Percentiles rank a stretch among this genome's conserved stretches.
Evolutionary conservation across 805 yeast species (phyloP).

Genomic region (Hagleromyces aurorensis): DNA sequence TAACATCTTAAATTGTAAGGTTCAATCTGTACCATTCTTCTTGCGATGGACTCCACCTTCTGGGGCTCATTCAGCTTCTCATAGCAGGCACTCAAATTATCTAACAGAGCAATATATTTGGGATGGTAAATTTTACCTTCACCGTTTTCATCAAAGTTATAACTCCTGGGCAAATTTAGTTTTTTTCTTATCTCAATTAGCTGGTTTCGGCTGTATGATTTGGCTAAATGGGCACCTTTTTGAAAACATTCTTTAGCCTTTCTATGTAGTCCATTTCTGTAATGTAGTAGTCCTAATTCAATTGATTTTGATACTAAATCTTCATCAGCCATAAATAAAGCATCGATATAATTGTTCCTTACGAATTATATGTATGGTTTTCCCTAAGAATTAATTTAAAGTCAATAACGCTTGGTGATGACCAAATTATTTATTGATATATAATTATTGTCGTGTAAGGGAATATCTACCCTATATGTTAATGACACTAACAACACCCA

Average conservation of each 20-base stretch:
- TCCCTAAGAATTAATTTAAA: too few relatives aligned
- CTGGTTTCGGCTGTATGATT: constrained; percentile 17
- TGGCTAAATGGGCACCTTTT: constrained; percentile 21
- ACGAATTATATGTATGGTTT: too few relatives aligned
- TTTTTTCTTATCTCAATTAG: constrained; percentile 11
- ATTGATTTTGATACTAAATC: too few relatives aligned
- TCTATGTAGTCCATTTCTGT: constrained; percentile 17
- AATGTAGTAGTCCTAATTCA: constrained; percentile 23
- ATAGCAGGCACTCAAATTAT: constrained; percentile 23
- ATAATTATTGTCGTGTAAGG: too few relatives aligned
- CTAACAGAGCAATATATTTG: constrained; percentile 19
- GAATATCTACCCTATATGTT: too few relatives aligned
- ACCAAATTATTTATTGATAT: too few relatives aligned
- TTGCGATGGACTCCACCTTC: constrained; percentile 17
- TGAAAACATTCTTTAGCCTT: constrained; percentile 24
- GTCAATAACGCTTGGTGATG: too few relatives aligned
- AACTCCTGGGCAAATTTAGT: constrained; percentile 7
- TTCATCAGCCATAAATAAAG: too few relatives aligned
- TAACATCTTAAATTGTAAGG: constrained; percentile 25
- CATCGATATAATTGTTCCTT: too few relatives aligned
- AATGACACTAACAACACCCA: too few relatives aligned
- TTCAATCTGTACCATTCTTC: constrained; percentile 18
- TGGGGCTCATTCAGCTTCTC: constrained; percentile 21
- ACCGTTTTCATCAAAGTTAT: constrained; percentile 6
- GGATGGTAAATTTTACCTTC: constrained; percentile 21